Evolutionary conservation across 331 rosid species (phyloP), one percentile per base, ranked within the genome.

Genomic region (Quercus lobata): DNA sequence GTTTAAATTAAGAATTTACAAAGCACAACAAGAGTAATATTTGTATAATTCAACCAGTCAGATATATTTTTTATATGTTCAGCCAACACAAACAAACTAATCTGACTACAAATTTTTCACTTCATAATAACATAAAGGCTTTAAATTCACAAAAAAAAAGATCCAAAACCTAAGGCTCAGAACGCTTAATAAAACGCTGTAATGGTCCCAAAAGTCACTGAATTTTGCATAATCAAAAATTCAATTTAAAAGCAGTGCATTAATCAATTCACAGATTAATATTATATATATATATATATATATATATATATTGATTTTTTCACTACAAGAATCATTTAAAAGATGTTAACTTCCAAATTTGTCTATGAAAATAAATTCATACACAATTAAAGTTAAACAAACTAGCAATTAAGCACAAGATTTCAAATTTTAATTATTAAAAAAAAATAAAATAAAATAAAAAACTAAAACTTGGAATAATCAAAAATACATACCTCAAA

Each of bases 401-500:
- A n/a, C 7, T 12, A 21, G 37, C 9, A 25, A 25, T 22, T 46
- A 11, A 11, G 32, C 3, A 34, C 10, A 63, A 69, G 24, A 69
- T 30, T 63, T 2, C 11, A 57, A 57, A 57, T 53, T 11, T 12
- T 56, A 3, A 41, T 34, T 4, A 30, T 6, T 1, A 35, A 29
- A 68, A 62, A 10, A 10, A 72, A 22, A 34, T n/a, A 27, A 3
- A 29, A 2, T 27, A 4, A 27, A 14, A 29, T 3, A 0, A 9
- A 10, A 37, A 44, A 62, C 21, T 17, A 21, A 9, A 22, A 18
- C 32, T 18, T 30, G 53, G 55, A 53, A 7, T 29, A 25, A 22
- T 49, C 0, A 49, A 11, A 17, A 52, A 15, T 22, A 0, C 27
- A n/a, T 41, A 87, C 94, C 97, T 92, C 93, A 5, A 29, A 76